These are phyloP conservation scores for Monilinia fructicola DNA, from an alignment of 2,329 filamentous ascomycete species.

Conservation along the genomic window DNA sequence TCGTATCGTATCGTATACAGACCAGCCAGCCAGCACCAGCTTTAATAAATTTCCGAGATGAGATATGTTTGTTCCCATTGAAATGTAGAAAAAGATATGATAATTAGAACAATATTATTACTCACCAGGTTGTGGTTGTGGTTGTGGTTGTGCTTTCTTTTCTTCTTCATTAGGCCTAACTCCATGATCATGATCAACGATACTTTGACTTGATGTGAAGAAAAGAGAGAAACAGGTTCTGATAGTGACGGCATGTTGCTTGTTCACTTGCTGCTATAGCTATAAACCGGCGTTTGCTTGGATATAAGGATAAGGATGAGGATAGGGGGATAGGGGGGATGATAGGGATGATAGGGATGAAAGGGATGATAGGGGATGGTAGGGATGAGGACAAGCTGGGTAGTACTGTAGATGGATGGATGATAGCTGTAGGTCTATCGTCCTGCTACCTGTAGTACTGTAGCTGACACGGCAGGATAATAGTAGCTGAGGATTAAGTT, in stretches of 20 bases:
- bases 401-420: no score
- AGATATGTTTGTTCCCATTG: neutral
- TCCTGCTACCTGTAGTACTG: no score
- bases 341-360: neutral
- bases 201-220: conserved; percentile 2
- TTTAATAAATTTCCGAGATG: neutral
- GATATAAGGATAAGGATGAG: neutral
- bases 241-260: conserved; percentile 4
- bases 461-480: no score
- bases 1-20: no score
- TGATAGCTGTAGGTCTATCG: no score
- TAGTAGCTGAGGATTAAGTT: no score
- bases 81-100: neutral
- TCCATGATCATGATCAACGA: neutral
- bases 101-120: neutral
- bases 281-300: neutral
- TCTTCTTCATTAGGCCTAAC: neutral
- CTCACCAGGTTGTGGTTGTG: neutral
- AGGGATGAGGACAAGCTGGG: no score
- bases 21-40: no score
- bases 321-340: no score
- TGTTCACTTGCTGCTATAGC: neutral
- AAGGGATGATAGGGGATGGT: neutral
- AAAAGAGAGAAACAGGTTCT: conserved; percentile 9
- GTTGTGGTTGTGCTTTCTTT: neutral